These are phyloP conservation scores for Thelephora ganbajun DNA, from an alignment of 768 basidiomycete species.

Conservation along the genomic window DNA sequence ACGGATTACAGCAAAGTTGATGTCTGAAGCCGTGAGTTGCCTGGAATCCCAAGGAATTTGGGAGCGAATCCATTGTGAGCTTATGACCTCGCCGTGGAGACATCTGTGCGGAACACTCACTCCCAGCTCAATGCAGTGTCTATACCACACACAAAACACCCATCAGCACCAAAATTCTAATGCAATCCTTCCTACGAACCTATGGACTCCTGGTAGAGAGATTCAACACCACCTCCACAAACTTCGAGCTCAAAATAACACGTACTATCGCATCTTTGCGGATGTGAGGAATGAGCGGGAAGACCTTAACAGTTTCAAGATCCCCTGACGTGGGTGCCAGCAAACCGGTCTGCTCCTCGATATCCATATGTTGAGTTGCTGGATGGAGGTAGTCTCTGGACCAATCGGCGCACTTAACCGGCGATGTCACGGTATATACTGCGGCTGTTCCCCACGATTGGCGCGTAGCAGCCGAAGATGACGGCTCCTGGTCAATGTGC, in stretches of 20 bases:
- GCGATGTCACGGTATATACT: no score
- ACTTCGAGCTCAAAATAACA: conserved; percentile 3
- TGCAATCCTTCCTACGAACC: conserved; percentile 5
- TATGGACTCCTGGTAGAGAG: conserved; percentile 14
- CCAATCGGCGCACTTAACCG: no score
- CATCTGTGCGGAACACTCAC: conserved; percentile 27
- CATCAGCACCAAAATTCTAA: not conserved
- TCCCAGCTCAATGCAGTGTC: conserved; percentile 72
- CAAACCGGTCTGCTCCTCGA: conserved; percentile 16
- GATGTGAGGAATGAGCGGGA: conserved; percentile 64
- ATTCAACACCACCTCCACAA: conserved; percentile 1
- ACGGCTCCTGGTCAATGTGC: no score
- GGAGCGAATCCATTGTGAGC: conserved; percentile 1
- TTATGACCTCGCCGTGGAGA: conserved; percentile 2
- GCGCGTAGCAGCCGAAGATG: no score
- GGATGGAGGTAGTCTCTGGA: no score
- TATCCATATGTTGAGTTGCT: no score
- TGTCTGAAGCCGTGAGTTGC: conserved; percentile 72
- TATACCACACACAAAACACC: conserved; percentile 13
- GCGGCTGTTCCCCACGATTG: no score
- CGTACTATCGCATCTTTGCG: conserved; percentile 59
- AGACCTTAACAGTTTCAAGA: conserved; percentile 55
- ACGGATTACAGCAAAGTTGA: conserved; percentile 68
- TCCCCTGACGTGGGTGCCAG: conserved; percentile 44
- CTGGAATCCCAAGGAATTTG: conserved; percentile 19